Evolutionary conservation across 352 stramenopile genomes (phyloP).

Genomic region (Achlya hypogyna): DNA sequence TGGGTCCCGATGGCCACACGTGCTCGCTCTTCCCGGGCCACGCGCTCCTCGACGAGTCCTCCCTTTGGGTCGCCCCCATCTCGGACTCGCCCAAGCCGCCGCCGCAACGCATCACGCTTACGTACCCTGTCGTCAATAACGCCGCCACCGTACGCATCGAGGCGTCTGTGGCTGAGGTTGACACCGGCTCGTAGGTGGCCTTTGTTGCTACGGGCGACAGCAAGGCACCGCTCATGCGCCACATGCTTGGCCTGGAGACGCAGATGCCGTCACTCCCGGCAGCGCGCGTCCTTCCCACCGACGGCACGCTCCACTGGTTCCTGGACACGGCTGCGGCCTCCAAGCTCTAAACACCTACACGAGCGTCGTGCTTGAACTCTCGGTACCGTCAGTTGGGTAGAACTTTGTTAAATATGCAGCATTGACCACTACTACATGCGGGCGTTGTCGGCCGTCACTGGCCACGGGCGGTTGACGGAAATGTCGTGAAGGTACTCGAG

Average conservation of each 20-base stretch:
- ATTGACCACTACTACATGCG: neutral
- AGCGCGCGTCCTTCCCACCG: slow-evolving; percentile 52
- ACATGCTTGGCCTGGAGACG: slow-evolving; percentile 61
- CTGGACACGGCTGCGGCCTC: slow-evolving; percentile 68
- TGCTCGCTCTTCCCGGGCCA: slow-evolving; percentile 97
- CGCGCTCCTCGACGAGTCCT: slow-evolving; percentile 79
- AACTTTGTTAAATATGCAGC: neutral
- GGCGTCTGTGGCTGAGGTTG: neutral
- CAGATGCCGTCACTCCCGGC: slow-evolving; percentile 56
- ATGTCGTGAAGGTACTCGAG: slow-evolving; percentile 4
- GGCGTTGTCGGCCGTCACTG: neutral
- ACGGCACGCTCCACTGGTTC: slow-evolving; percentile 78
- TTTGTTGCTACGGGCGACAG: slow-evolving; percentile 84
- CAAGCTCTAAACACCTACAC: slow-evolving; percentile 28
- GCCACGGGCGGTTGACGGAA: neutral
- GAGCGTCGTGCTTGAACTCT: too few species aligned
- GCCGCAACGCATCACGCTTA: slow-evolving; percentile 94
- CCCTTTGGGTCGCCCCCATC: slow-evolving; percentile 88
- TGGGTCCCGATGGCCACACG: slow-evolving; percentile 97
- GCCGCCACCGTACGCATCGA: slow-evolving; percentile 48
- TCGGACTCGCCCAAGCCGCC: slow-evolving; percentile 97
- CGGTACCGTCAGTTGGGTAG: neutral
- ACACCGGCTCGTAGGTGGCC: too few species aligned
- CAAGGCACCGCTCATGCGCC: slow-evolving; percentile 83
- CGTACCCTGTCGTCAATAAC: slow-evolving; percentile 92